phyloP scores from a whole-genome alignment of 768 basidiomycete species.

The Cantharellus cinnabarinus region DNA sequence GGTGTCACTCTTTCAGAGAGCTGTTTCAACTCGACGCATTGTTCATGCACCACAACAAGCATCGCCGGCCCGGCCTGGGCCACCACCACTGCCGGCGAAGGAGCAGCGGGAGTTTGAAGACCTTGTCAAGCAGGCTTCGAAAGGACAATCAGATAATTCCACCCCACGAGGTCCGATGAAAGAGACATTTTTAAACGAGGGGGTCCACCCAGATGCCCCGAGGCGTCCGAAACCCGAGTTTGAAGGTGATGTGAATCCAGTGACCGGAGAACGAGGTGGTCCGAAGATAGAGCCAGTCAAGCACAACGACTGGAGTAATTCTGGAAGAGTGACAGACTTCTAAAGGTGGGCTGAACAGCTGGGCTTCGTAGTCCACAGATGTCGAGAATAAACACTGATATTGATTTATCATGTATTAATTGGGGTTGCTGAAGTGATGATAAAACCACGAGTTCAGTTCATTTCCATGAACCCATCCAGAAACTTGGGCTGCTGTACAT shows the following conservation, averaged over 20 bases:
- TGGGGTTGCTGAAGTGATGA: too few relatives aligned
- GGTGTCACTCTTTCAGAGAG: not conserved
- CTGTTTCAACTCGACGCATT: not conserved
- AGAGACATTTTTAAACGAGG: not conserved
- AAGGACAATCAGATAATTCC: constrained; percentile 16
- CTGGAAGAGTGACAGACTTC: constrained; percentile 76
- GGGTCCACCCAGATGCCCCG: constrained; percentile 49
- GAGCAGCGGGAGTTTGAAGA: constrained; percentile 77
- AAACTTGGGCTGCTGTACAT: too few relatives aligned
- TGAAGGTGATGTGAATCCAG: constrained; percentile 61
- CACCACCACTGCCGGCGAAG: constrained; percentile 50
- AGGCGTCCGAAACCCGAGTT: constrained; percentile 42
- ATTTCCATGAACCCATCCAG: too few relatives aligned
- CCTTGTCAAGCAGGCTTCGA: constrained; percentile 30
- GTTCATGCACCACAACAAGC: not conserved
- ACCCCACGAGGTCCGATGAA: not conserved
- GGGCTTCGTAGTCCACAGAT: too few relatives aligned
- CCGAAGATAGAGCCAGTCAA: constrained; percentile 77
- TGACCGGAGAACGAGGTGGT: constrained; percentile 68
- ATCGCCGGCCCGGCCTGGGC: constrained; percentile 26
- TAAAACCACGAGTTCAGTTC: too few relatives aligned
- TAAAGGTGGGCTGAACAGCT: constrained; percentile 14
- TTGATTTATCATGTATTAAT: too few relatives aligned
- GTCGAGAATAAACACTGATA: too few relatives aligned
- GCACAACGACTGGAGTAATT: constrained; percentile 80